phyloP scores from a whole-genome alignment of 352 stramenopile species.

The Globisporangium paddicum region DNA sequence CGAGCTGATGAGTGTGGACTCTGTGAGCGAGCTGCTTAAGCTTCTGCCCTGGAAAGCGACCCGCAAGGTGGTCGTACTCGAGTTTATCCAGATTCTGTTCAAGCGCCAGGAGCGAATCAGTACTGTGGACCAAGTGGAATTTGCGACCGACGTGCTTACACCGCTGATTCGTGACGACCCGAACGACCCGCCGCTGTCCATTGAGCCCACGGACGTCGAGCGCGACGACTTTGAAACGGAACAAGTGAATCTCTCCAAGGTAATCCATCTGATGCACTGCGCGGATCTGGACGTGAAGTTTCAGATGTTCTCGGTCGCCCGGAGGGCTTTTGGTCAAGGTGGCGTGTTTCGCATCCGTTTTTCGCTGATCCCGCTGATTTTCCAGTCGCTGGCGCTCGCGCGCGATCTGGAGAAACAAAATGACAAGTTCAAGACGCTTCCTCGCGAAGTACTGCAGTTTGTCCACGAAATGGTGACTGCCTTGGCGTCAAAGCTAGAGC shows the following conservation, averaged over 20 bases:
- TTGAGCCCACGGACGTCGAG: conserved; percentile 12
- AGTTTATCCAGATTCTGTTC: conserved; percentile 44
- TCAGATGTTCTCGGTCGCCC: conserved; percentile 52
- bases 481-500: conserved; percentile 76
- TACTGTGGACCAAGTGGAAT: conserved; percentile 38
- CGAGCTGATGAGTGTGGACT: conserved; percentile 34
- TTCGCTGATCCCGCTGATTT: conserved; percentile 93
- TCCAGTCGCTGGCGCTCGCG: conserved; percentile 84
- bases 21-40: conserved; percentile 30
- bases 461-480: conserved; percentile 96
- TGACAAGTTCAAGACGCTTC: conserved; percentile 36
- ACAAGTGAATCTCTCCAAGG: conserved; percentile 88
- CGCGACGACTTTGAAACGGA: conserved; percentile 78
- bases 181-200: conserved; percentile 24
- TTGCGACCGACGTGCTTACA: conserved; percentile 74
- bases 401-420: conserved; percentile 26
- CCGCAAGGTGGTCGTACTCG: conserved; percentile 47
- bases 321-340: conserved; percentile 78
- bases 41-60: conserved; percentile 48
- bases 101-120: conserved; percentile 28
- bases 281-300: conserved; percentile 58
- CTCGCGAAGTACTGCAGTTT: conserved; percentile 96
- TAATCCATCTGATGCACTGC: conserved; percentile 92
- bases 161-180: conserved; percentile 88
- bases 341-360: conserved; percentile 86